A percentile compares a stretch with the other conserved stretches of the same genome.
Conservation (phyloP, 805 yeast species). For the Pachysolen tannophilus region DNA sequence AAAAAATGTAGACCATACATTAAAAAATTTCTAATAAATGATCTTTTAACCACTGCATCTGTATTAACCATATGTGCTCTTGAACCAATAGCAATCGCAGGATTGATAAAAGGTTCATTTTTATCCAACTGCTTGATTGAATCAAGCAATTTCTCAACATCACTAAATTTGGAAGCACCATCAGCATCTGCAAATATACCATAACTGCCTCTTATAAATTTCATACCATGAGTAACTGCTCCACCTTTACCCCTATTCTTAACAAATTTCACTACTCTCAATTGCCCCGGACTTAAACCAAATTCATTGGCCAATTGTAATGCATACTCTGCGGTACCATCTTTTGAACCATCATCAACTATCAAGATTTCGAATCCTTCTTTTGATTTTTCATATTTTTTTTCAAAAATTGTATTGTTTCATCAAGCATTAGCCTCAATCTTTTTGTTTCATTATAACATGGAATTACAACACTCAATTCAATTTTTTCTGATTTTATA, state of each 20-base stretch:
- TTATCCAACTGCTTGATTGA: slow-evolving; percentile 51
- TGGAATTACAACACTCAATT: slow-evolving; percentile 80
- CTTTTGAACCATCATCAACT: slow-evolving; percentile 89
- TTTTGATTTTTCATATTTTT: slow-evolving; percentile 21
- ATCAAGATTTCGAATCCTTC: slow-evolving; percentile 78
- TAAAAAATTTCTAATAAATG: slow-evolving; percentile 68
- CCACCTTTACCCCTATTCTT: slow-evolving; percentile 93
- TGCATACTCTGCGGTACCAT: slow-evolving; percentile 71
- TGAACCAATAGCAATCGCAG: slow-evolving; percentile 83
- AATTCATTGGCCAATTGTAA: slow-evolving; percentile 48
- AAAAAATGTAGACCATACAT: slow-evolving; percentile 90
- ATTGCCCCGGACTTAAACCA: slow-evolving; percentile 42
- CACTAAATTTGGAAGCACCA: slow-evolving; percentile 74
- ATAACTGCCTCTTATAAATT: slow-evolving; percentile 33
- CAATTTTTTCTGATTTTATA: slow-evolving; percentile 41
- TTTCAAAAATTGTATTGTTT: slow-evolving; percentile 49
- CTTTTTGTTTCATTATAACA: slow-evolving; percentile 83
- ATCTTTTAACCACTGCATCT: slow-evolving; percentile 44
- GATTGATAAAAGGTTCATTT: slow-evolving; percentile 76
- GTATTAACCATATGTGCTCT: slow-evolving; percentile 78
- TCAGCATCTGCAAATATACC: slow-evolving; percentile 53
- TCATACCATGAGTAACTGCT: slow-evolving; percentile 23
- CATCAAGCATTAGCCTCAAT: slow-evolving; percentile 63
- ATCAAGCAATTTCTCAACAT: slow-evolving; percentile 75
- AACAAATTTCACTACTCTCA: slow-evolving; percentile 64